Percentiles rank a stretch among this genome's conserved stretches.
These are phyloP conservation scores for Petasospora fabianii DNA, from an alignment of 1,139 yeast species.

Conservation along the genomic window DNA sequence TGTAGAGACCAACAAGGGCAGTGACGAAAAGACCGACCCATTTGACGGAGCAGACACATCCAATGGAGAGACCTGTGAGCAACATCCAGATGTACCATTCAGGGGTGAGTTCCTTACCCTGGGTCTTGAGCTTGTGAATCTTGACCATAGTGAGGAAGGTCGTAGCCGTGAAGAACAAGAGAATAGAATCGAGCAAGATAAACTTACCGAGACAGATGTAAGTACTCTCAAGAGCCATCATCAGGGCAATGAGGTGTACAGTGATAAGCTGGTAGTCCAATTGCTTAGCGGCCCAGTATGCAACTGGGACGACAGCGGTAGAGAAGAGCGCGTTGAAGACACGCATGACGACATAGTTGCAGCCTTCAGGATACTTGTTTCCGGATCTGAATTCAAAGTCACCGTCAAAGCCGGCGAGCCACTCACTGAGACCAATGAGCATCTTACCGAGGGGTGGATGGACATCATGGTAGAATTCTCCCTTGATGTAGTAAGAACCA, in stretches of 20 bases:
- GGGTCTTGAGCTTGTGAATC: constrained; percentile 43
- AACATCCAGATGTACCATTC: constrained; percentile 55
- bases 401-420: constrained; percentile 66
- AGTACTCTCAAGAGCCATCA: constrained; percentile 63
- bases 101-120: constrained; percentile 37
- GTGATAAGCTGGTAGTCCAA: constrained; percentile 45
- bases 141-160: constrained; percentile 56
- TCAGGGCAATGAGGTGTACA: constrained; percentile 50
- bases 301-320: constrained; percentile 58
- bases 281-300: constrained; percentile 54
- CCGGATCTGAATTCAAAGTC: constrained; percentile 66
- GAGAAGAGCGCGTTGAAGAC: constrained; percentile 64
- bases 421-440: constrained; percentile 64
- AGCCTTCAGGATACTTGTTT: constrained; percentile 46
- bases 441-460: constrained; percentile 79
- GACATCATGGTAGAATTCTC: constrained; percentile 71
- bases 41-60: constrained; percentile 90
- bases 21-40: constrained; percentile 96
- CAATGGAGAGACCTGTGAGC: constrained; percentile 76
- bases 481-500: constrained; percentile 58
- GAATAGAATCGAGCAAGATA: constrained; percentile 69
- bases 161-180: constrained; percentile 64
- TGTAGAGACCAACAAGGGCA: constrained; percentile 79
- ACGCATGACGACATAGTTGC: constrained; percentile 59
- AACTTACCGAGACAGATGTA: constrained; percentile 66